Conservation (phyloP, 345 rosid species). For the Barbarea vulgaris region DNA sequence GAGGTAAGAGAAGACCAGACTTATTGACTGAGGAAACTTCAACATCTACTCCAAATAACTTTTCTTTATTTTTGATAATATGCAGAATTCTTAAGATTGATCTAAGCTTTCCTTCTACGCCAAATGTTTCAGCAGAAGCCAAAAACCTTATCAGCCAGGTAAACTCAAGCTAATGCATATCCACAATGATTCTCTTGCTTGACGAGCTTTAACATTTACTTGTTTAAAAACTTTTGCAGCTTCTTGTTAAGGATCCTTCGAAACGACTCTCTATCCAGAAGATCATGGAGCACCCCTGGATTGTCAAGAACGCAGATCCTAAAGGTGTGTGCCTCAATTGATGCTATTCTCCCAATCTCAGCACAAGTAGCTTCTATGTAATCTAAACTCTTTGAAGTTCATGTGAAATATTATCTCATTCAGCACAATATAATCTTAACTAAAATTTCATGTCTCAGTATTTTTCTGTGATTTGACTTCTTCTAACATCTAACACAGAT, state of each 20-base stretch:
- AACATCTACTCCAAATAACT: neutral
- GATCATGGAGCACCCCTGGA: constrained; percentile 92
- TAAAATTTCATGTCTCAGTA: neutral
- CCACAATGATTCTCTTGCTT: constrained; percentile 11
- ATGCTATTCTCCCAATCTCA: constrained; percentile 21
- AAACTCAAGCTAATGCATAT: constrained; percentile 17
- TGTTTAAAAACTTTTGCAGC: constrained; percentile 54
- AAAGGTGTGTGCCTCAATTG: constrained; percentile 47
- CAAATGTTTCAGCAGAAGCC: constrained; percentile 70
- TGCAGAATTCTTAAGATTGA: constrained; percentile 83
- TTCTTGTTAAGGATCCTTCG: constrained; percentile 80
- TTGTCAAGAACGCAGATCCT: constrained; percentile 78
- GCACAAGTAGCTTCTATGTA: constrained; percentile 5
- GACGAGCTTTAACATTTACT: constrained; percentile 12
- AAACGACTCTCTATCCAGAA: constrained; percentile 80
- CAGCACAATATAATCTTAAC: neutral
- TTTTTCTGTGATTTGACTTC: constrained; percentile 3
- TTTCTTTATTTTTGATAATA: neutral
- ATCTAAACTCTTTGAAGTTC: neutral
- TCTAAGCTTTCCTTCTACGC: constrained; percentile 70
- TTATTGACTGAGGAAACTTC: neutral
- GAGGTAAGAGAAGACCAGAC: constrained; percentile 49
- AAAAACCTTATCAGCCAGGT: constrained; percentile 69
- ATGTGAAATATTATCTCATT: neutral
- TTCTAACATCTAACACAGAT: constrained; percentile 23